phyloP scores from a whole-genome alignment of 2,329 filamentous ascomycete genomes.

The Paraphoma sp. region DNA sequence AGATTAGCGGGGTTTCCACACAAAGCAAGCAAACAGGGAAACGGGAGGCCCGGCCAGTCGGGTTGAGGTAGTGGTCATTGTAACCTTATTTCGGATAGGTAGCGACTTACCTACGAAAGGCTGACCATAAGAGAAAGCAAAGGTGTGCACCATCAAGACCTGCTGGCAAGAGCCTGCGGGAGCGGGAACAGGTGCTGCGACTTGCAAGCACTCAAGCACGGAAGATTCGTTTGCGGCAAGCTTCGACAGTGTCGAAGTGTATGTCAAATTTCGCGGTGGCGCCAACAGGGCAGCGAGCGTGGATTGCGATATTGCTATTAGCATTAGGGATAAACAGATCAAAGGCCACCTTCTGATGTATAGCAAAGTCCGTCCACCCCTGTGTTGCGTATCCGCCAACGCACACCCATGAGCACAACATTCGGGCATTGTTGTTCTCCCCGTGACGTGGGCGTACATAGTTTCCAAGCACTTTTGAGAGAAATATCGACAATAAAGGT shows the following conservation, averaged over 20 bases:
- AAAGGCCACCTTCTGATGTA: background rate
- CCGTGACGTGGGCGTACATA: too few relatives aligned
- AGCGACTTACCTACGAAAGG: conserved; percentile 70
- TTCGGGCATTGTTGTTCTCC: too few relatives aligned
- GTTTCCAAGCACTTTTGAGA: too few relatives aligned
- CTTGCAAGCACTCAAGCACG: conserved; percentile 70
- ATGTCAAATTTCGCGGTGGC: conserved; percentile 19
- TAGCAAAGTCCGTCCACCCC: too few relatives aligned
- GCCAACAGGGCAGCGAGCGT: conserved; percentile 26
- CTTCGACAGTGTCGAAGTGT: conserved; percentile 21
- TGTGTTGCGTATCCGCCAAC: too few relatives aligned
- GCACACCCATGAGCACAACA: too few relatives aligned
- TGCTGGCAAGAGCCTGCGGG: conserved; percentile 57
- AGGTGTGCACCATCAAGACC: conserved; percentile 73
- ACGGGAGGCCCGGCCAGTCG: too few relatives aligned
- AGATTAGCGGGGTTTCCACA: too few relatives aligned
- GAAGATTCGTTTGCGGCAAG: conserved; percentile 34
- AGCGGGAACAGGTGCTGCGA: conserved; percentile 69
- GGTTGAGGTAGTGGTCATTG: background rate
- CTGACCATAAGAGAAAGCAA: conserved; percentile 74
- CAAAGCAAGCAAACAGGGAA: too few relatives aligned
- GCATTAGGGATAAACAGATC: conserved; percentile 39
- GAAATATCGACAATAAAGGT: background rate
- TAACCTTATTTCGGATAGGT: background rate
- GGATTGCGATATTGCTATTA: conserved; percentile 41